phyloP scores from a whole-genome alignment of 306 rosid genomes.

The Begonia peltatifolia region DNA sequence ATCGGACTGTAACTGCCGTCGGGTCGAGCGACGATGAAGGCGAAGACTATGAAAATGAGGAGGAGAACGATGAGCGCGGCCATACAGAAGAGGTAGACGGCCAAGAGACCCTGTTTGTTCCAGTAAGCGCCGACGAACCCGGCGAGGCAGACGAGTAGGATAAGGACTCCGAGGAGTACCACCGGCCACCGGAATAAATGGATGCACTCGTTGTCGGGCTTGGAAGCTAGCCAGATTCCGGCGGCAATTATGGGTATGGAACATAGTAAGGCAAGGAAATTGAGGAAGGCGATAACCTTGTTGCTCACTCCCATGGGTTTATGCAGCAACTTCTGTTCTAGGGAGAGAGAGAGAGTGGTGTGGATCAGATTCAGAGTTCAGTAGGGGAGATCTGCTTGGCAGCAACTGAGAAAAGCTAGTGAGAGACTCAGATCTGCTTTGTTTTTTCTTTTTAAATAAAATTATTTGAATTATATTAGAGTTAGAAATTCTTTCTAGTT shows the following conservation, averaged over 20 bases:
- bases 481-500: too few species aligned
- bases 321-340: too few species aligned
- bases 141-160: conserved; percentile 47
- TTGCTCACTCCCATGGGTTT: conserved; percentile 66
- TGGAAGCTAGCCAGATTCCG: conserved; percentile 83
- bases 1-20: conserved; percentile 49
- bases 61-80: conserved; percentile 53
- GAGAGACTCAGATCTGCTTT: too few species aligned
- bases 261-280: conserved; percentile 51
- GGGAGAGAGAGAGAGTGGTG: too few species aligned
- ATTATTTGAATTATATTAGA: too few species aligned
- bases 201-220: conserved; percentile 68
- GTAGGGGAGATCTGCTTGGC: too few species aligned
- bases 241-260: conserved; percentile 69
- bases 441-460: too few species aligned
- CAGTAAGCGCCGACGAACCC: conserved; percentile 81
- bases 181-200: conserved; percentile 63
- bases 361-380: too few species aligned
- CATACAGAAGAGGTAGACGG: conserved; percentile 72
- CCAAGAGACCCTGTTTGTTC: conserved; percentile 62
- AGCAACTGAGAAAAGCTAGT: too few species aligned
- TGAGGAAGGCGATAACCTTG: conserved; percentile 53
- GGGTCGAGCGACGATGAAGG: conserved; percentile 47
- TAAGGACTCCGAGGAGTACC: conserved; percentile 40
- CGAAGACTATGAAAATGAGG: conserved; percentile 50